Evolutionary conservation across 2,329 filamentous ascomycete genomes (phyloP).

Genomic region (Exserohilum turcica): DNA sequence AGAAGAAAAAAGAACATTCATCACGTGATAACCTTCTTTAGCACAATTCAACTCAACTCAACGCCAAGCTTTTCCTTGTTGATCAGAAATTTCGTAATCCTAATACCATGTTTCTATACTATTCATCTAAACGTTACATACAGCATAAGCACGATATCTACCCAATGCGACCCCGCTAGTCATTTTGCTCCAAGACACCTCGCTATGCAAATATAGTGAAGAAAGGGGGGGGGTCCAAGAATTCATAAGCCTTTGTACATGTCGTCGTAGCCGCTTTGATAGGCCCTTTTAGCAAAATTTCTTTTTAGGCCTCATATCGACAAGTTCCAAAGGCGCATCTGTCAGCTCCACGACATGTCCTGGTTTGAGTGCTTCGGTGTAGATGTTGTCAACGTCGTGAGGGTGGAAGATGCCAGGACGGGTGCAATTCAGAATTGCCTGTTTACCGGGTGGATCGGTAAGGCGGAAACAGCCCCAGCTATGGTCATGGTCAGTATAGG

Average conservation of each 20-base stretch:
- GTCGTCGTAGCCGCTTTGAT: neutral
- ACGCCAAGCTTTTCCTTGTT: too few relatives aligned
- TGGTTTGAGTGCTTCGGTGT: slow-evolving; percentile 69
- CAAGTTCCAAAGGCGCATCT: slow-evolving; percentile 66
- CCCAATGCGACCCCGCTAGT: neutral
- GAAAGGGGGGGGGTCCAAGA: neutral
- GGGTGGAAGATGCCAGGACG: slow-evolving; percentile 85
- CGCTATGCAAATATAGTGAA: slow-evolving; percentile 11
- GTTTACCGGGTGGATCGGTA: slow-evolving; percentile 88
- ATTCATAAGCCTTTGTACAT: neutral
- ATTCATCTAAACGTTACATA: neutral
- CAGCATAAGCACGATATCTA: neutral
- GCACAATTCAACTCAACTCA: too few relatives aligned
- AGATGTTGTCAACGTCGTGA: slow-evolving; percentile 71
- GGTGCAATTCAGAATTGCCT: slow-evolving; percentile 79
- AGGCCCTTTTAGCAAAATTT: slow-evolving; percentile 12
- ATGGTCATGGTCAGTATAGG: neutral
- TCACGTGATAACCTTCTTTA: too few relatives aligned
- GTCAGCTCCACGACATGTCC: slow-evolving; percentile 64
- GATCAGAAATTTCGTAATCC: too few relatives aligned
- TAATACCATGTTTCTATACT: too few relatives aligned
- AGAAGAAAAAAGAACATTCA: too few relatives aligned
- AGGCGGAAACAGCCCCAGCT: slow-evolving; percentile 92
- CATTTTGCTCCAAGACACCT: slow-evolving; percentile 7
- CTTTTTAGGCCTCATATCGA: slow-evolving; percentile 60